Percentiles rank a stretch among this genome's conserved stretches.
phyloP scores from a whole-genome alignment of 164 flowering plant species.

The Tinospora cordifolia region DNA sequence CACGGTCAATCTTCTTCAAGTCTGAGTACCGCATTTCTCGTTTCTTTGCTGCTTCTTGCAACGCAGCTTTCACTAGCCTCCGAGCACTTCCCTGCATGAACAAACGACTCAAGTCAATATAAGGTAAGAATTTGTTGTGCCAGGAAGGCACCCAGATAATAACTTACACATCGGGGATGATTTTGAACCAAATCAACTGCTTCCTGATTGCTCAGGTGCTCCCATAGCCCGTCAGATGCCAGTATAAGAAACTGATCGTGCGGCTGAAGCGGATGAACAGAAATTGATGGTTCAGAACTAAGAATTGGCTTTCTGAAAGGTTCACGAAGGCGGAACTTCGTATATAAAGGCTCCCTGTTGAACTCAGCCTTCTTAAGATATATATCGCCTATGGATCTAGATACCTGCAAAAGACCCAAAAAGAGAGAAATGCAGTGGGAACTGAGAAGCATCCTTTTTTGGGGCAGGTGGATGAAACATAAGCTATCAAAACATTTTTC shows the following conservation, averaged over 20 bases:
- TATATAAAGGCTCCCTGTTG: conserved; percentile 67
- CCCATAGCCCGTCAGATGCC: conserved; percentile 90
- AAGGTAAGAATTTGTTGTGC: not conserved
- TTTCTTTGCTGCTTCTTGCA: conserved; percentile 81
- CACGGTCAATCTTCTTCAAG: conserved; percentile 69
- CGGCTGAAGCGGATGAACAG: conserved; percentile 53
- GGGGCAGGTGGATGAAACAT: not conserved
- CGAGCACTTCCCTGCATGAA: conserved; percentile 66
- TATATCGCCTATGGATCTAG: conserved; percentile 74
- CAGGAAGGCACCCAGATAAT: not conserved
- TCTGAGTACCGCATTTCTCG: conserved; percentile 76
- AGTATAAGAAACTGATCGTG: conserved; percentile 68
- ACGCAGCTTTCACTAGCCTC: conserved; percentile 64
- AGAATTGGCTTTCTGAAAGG: conserved; percentile 63
- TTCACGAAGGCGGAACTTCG: conserved; percentile 61
- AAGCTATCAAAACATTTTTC: not conserved
- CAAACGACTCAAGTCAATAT: not conserved
- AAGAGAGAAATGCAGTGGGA: not conserved
- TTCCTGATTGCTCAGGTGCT: conserved; percentile 74
- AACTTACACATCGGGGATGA: conserved; percentile 56
- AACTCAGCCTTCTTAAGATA: conserved; percentile 72
- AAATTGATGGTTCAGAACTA: conserved; percentile 65
- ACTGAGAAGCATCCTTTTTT: not conserved
- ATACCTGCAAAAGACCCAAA: conserved; percentile 39
- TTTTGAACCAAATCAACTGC: conserved; percentile 67